phyloP scores from a whole-genome alignment of 306 rosid species.

The Quercus cerris region DNA sequence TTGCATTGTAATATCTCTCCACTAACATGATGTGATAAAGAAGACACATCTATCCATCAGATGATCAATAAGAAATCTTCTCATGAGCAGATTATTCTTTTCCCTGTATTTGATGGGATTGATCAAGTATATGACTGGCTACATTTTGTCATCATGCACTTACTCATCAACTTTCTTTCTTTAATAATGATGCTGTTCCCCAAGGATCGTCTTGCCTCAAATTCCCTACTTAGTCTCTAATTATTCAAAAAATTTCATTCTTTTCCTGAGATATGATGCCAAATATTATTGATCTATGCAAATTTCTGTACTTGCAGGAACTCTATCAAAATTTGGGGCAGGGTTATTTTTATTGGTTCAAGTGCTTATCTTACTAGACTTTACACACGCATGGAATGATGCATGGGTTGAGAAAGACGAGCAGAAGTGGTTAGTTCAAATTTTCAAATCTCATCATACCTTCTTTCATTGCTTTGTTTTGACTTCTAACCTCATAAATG shows the following conservation, averaged over 20 bases:
- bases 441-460: neutral
- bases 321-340: constrained; percentile 84
- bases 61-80: neutral
- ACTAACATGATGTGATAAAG: neutral
- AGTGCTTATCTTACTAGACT: constrained; percentile 84
- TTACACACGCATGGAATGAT: constrained; percentile 87
- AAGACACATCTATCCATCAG: neutral
- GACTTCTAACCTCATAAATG: constrained; percentile 23
- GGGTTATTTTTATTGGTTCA: constrained; percentile 89
- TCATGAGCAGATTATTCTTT: neutral
- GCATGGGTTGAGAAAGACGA: constrained; percentile 97
- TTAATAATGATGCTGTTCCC: neutral
- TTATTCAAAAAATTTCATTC: neutral
- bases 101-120: neutral
- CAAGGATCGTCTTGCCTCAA: neutral
- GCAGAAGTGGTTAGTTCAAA: constrained; percentile 66
- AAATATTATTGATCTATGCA: constrained; percentile 6
- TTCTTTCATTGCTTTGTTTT: constrained; percentile 5
- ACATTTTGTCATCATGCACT: neutral
- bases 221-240: neutral
- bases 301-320: constrained; percentile 44
- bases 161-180: neutral
- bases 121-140: too few species aligned
- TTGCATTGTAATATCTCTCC: neutral
- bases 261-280: neutral